Percentiles rank a stretch among this genome's conserved stretches.
These are phyloP conservation scores for Polytrichum formosum DNA, from an alignment of 225 moss, liverwort and hornwort genomes.

Conservation along the genomic window DNA sequence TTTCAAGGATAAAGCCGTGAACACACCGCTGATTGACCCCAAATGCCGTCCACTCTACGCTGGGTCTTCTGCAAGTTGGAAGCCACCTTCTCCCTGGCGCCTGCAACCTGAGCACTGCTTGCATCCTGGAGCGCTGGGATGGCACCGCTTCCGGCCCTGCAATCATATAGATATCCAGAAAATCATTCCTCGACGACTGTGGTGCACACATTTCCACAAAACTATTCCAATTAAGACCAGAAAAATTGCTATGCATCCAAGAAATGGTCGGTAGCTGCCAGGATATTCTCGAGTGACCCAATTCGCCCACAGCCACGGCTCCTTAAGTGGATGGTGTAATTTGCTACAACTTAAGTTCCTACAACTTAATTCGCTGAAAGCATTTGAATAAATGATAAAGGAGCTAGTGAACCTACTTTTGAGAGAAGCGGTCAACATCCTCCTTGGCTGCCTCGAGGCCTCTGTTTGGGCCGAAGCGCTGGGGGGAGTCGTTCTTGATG, in stretches of 20 bases:
- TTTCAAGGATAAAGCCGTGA: too few relatives aligned
- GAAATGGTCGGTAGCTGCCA: too few relatives aligned
- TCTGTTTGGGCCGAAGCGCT: constrained; percentile 34
- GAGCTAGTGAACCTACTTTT: constrained; percentile 24
- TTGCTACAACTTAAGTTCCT: too few relatives aligned
- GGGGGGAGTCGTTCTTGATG: constrained; percentile 50
- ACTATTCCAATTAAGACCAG: not conserved
- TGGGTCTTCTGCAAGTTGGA: constrained; percentile 23
- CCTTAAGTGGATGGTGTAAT: too few relatives aligned
- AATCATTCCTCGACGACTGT: too few relatives aligned
- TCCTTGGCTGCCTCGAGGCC: constrained; percentile 23
- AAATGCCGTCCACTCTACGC: constrained; percentile 46
- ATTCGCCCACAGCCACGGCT: too few relatives aligned
- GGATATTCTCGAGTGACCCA: too few relatives aligned
- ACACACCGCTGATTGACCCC: constrained; percentile 15
- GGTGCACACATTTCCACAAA: too few relatives aligned
- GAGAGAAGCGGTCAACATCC: constrained; percentile 29
- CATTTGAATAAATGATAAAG: not conserved
- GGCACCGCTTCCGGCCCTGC: constrained; percentile 48
- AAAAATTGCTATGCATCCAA: not conserved
- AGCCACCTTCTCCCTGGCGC: constrained; percentile 41
- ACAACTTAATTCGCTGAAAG: too few relatives aligned
- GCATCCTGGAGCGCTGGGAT: constrained; percentile 39
- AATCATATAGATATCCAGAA: not conserved
- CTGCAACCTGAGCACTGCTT: constrained; percentile 42